A percentile compares a stretch with the other conserved stretches of the same genome.
Conservation (phyloP, 2,329 filamentous ascomycete genomes). For the Dothiorella sarmentorum region DNA sequence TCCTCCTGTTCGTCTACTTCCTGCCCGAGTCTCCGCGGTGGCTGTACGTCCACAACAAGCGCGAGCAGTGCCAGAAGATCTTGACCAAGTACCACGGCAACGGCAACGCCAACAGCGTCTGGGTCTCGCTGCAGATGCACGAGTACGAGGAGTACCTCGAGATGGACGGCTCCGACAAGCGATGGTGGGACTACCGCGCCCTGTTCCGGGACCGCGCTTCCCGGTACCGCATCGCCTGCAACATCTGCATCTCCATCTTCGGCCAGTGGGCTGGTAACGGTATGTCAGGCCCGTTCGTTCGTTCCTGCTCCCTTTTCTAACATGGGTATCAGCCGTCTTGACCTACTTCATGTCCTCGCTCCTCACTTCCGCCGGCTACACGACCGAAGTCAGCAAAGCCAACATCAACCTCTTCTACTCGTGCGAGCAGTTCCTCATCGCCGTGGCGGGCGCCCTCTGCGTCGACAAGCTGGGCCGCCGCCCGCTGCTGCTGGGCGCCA, state of each 20-base stretch:
- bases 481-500: constrained; percentile 31
- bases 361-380: constrained; percentile 15
- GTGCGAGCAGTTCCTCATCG: constrained; percentile 32
- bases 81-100: constrained; percentile 57
- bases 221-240: constrained; percentile 52
- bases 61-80: constrained; percentile 40
- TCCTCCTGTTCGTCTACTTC: constrained; percentile 33
- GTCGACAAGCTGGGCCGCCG: constrained; percentile 34
- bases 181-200: constrained; percentile 59
- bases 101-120: constrained; percentile 50
- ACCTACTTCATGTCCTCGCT: constrained; percentile 17
- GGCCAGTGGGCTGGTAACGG: constrained; percentile 41
- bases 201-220: constrained; percentile 48
- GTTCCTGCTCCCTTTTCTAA: neutral
- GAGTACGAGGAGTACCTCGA: constrained; percentile 54
- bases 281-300: neutral
- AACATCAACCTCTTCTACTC: constrained; percentile 19
- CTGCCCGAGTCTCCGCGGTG: constrained; percentile 59
- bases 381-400: constrained; percentile 4
- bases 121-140: constrained; percentile 56
- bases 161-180: constrained; percentile 50
- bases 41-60: constrained; percentile 26
- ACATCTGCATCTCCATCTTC: constrained; percentile 53
- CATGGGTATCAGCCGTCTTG: constrained; percentile 9
- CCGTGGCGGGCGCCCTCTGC: constrained; percentile 33